A percentile compares a stretch with the other conserved stretches of the same genome.
phyloP scores from a whole-genome alignment of 2,329 filamentous ascomycete species.

The Phialophora chinensis region DNA sequence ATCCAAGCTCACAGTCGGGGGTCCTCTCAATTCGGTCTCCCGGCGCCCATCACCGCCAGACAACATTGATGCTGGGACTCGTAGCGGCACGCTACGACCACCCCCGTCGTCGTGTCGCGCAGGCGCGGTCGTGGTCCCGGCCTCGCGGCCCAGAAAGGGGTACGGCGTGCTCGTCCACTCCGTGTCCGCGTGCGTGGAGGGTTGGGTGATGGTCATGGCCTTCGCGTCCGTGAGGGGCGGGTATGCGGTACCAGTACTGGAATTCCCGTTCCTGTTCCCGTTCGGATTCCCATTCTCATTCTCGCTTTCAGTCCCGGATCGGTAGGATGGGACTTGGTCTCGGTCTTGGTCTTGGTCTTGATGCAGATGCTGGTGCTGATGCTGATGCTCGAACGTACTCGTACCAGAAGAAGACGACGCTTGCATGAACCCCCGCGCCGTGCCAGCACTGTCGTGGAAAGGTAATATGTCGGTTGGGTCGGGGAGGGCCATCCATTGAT shows the following conservation, averaged over 20 bases:
- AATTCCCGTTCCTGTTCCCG: neutral
- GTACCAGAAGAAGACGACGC: neutral
- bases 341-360: too few species aligned
- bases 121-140: neutral
- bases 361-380: too few species aligned
- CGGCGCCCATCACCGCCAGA: neutral
- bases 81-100: too few species aligned
- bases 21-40: neutral
- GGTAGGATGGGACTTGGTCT: too few species aligned
- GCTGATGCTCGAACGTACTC: neutral
- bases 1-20: neutral
- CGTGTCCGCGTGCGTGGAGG: neutral
- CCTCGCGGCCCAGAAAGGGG: slow-evolving; percentile 15
- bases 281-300: neutral
- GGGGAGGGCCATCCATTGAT: slow-evolving; percentile 34
- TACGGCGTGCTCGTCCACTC: slow-evolving; percentile 26
- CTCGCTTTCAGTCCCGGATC: neutral
- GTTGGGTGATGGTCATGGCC: neutral
- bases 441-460: slow-evolving; percentile 2
- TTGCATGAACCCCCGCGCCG: neutral
- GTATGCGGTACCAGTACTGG: neutral
- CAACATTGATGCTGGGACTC: too few species aligned
- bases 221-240: neutral
- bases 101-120: too few species aligned
- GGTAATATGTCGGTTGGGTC: slow-evolving; percentile 12